phyloP scores from a whole-genome alignment of 805 yeast genomes.

The Ogataea paradorogensis region DNA sequence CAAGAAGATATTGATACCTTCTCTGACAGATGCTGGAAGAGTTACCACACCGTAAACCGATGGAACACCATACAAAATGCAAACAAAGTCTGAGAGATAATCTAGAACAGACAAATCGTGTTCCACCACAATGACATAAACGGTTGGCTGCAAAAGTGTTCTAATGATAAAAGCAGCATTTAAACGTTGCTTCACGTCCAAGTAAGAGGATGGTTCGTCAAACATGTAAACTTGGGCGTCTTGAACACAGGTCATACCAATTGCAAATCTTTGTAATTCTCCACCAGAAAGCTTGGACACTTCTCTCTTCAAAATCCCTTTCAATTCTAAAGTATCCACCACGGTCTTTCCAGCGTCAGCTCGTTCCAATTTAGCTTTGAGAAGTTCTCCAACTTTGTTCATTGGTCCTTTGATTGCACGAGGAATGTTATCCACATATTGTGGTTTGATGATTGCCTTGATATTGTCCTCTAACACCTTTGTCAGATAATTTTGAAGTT shows the following conservation, averaged over 20 bases:
- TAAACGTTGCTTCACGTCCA: conserved; percentile 98
- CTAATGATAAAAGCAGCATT: conserved; percentile 95
- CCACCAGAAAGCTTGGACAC: conserved; percentile 93
- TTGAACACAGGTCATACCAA: conserved; percentile 96
- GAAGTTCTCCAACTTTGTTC: conserved; percentile 79
- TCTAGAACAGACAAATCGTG: conserved; percentile 98
- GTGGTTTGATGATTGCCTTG: conserved; percentile 97
- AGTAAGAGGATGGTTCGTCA: conserved; percentile 97
- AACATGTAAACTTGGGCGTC: conserved; percentile 96
- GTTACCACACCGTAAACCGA: conserved; percentile 99
- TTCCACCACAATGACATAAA: conserved; percentile 94
- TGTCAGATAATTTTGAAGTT: conserved; percentile 93
- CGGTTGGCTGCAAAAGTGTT: conserved; percentile 69
- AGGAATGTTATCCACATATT: conserved; percentile 96
- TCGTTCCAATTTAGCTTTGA: conserved; percentile 76
- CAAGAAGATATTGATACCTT: conserved; percentile 96
- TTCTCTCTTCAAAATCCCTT: conserved; percentile 78
- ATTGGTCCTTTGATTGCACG: conserved; percentile 91
- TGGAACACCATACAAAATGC: conserved; percentile 97
- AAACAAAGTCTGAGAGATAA: conserved; percentile 92
- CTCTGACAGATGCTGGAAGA: conserved; percentile 94
- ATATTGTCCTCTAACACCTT: conserved; percentile 90
- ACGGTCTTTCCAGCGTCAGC: conserved; percentile 62
- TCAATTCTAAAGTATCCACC: conserved; percentile 69
- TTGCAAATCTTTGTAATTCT: conserved; percentile 96